A percentile compares a stretch with the other conserved stretches of the same genome.
phyloP scores from a whole-genome alignment of 768 basidiomycete species.

The Suillus subaureus region DNA sequence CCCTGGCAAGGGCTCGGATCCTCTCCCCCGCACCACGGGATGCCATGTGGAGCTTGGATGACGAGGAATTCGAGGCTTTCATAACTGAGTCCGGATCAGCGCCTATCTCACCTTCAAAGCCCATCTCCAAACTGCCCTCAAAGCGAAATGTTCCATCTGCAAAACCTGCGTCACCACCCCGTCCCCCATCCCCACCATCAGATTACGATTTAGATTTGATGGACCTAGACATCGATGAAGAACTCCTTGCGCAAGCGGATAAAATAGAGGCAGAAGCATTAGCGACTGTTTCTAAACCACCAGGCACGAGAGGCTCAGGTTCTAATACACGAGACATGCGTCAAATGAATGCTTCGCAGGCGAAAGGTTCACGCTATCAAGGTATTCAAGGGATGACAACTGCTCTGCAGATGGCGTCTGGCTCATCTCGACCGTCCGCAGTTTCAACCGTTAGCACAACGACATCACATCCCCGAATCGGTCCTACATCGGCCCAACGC shows the following conservation, averaged over 20 bases:
- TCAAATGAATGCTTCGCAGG: not conserved
- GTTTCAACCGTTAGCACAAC: not conserved
- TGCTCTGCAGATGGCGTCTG: not conserved
- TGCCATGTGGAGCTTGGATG: conserved; percentile 33
- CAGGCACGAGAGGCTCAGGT: not conserved
- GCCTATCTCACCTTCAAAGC: conserved; percentile 14
- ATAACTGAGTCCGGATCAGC: conserved; percentile 13
- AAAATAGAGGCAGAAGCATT: conserved; percentile 27
- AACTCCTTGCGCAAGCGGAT: conserved; percentile 41
- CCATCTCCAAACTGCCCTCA: conserved; percentile 9
- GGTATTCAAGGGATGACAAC: not conserved
- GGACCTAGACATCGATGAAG: conserved; percentile 39
- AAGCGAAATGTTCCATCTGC: conserved; percentile 4
- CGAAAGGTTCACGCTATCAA: not conserved
- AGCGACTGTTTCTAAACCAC: conserved; percentile 6
- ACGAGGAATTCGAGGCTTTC: conserved; percentile 20
- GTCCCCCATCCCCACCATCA: conserved; percentile 23
- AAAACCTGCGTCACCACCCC: conserved; percentile 13
- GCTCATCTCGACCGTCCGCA: not conserved
- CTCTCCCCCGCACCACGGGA: conserved; percentile 21
- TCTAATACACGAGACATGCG: not conserved
- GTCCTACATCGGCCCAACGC: not conserved
- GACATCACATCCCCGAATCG: not conserved
- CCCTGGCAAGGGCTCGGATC: conserved; percentile 31
- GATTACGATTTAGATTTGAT: conserved; percentile 38